Evolutionary conservation across 2,329 filamentous ascomycete species (phyloP), one percentile per base, ranked within the genome.

Genomic region (Hypoxylon sp.): DNA sequence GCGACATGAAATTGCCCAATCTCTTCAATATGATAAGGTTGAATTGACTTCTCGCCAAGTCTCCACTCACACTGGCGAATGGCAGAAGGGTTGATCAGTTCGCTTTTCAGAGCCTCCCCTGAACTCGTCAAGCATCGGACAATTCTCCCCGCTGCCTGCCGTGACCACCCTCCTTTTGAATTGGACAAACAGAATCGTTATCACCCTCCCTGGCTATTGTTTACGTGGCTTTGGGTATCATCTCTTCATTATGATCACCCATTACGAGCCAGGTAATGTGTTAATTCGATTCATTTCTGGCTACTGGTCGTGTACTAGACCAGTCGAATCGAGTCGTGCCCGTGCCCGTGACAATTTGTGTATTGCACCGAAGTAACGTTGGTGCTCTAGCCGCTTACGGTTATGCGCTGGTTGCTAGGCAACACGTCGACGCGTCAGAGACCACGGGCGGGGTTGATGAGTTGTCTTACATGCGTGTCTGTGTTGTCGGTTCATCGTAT

Each of bases 11-110:
- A 72, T 72, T 71, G 64, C 57, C 53, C 73, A 70, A 72, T 73
- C 71, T 74, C 59, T 32, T 68, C 63, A 60, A 65, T 73, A 65
- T 75, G 71, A 75, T 70, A 59, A 74, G 72, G 72, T 68, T 66
- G 64, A 64, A 50, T 43, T 30, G 52, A 28, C 28, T 44, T 32
- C 19, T 22, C 44, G 43, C 54, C 49, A 26, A 51, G 11, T 57
- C 58, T 51, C 64, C 67, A 61, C 64, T 53, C 59, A 59, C 50
- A 59, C 22, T 57, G 64, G 41, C 63, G 51, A 66, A 68, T 68
- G 41, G 56, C 41, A 19, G 41, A 39, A 32, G n/a, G 19, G 54
- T 59, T 57, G 47, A 30, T 13, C 24, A 56, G 19, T 50, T 56
- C 59, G 56, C 52, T 64, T 62, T 22, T 43, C 43, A 39, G 17